Evolutionary conservation across 768 basidiomycete genomes (phyloP), one percentile per base, ranked within the genome.

Genomic region (Exidia glandulosa): DNA sequence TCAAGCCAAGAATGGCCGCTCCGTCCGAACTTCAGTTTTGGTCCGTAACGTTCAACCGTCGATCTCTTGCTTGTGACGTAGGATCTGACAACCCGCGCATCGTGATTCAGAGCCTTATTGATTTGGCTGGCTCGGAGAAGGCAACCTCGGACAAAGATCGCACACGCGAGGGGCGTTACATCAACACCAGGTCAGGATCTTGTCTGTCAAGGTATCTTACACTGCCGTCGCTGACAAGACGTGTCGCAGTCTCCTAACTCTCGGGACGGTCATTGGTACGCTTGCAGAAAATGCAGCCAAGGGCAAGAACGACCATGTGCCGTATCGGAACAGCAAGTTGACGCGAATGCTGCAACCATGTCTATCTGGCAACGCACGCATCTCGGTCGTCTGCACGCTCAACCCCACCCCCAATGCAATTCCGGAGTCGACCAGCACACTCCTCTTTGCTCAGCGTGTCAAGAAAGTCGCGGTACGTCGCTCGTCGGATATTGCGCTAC

Each of bases 51-150:
- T 54, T n/a, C n/a, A 14, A 27, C 27, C 25, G 57, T 63, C 41
- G 4, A 62, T 36, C 27, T n/a, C 57, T 33, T 54, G 29, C n/a
- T n/a, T n/a, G n/a, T n/a, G n/a, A n/a, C n/a, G n/a, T n/a, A n/a
- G n/a, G n/a, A n/a, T n/a, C n/a, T 66, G 3, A 52, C 52, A 33
- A 52, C n/a, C n/a, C n/a, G n/a, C n/a, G n/a, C n/a, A n/a, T n/a
- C n/a, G 19, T n/a, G 7, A 2, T 62, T 2, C 64, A 93, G 89
- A 93, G 88, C 69, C 76, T 96, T 55, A 96, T 96, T 61, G 94
- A 99, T 78, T 77, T 99, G 12, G 96, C 96, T 56, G 96, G 96
- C 3, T 95, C 93, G 0, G 96, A 99, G 70, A 92, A 87, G 69
- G 95, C 94, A 0, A 97, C 94, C 0, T 90, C 88, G 1, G 92